Conservation (phyloP, 495 filamentous ascomycete species). For the Saxispiralis lemnorum region DNA sequence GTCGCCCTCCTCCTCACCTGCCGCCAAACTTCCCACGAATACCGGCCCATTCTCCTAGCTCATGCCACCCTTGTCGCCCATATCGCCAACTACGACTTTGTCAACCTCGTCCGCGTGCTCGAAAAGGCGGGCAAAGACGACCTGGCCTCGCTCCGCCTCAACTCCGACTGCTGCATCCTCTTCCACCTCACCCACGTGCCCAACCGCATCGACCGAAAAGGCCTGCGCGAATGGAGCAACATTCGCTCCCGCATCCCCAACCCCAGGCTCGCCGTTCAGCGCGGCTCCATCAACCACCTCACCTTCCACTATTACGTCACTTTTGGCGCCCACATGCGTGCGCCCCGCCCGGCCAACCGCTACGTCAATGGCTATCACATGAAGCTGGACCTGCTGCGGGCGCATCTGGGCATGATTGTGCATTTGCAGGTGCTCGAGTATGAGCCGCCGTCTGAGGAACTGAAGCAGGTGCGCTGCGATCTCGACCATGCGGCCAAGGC, state of each 20-base stretch:
- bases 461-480: not conserved
- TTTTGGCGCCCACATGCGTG: not conserved
- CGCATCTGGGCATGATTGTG: not conserved
- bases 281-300: not conserved
- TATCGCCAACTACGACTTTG: not conserved
- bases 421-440: not conserved
- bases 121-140: not conserved
- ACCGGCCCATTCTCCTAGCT: not conserved
- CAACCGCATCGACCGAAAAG: not conserved
- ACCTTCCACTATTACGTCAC: not conserved
- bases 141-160: not conserved
- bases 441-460: not conserved
- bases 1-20: not conserved
- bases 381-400: constrained; percentile 1
- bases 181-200: constrained; percentile 1
- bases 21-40: not conserved
- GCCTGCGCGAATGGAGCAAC: not conserved
- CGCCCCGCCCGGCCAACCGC: not conserved
- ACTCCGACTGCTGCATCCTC: not conserved
- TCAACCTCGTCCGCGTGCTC: not conserved
- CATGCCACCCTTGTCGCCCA: not conserved
- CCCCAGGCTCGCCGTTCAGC: not conserved
- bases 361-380: not conserved
- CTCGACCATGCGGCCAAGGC: not conserved
- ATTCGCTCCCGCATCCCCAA: not conserved